A percentile compares a stretch with the other conserved stretches of the same genome.
Conservation (phyloP, 2,329 filamentous ascomycete genomes). For the Dothiorella sarmentorum region DNA sequence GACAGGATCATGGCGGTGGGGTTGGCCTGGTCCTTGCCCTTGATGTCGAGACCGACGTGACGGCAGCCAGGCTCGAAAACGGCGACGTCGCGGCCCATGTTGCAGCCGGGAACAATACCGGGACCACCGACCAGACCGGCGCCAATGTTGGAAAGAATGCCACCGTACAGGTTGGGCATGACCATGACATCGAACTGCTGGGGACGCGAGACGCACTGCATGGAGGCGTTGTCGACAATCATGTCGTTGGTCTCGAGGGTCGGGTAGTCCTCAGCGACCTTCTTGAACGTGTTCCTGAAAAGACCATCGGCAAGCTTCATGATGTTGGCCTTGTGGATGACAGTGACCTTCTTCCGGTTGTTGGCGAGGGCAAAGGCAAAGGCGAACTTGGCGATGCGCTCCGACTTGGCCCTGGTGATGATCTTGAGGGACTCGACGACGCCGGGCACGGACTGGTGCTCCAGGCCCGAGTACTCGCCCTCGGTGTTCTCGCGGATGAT, state of each 20-base stretch:
- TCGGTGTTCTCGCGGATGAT: slow-evolving; percentile 99
- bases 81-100: slow-evolving; percentile 98
- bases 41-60: slow-evolving; percentile 98
- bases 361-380: slow-evolving; percentile 98
- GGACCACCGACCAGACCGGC: slow-evolving; percentile 95
- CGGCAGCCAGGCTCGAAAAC: slow-evolving; percentile 99
- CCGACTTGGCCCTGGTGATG: slow-evolving; percentile 97
- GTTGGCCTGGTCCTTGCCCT: slow-evolving; percentile 99
- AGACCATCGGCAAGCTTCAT: slow-evolving; percentile 99
- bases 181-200: slow-evolving; percentile 99
- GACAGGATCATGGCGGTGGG: slow-evolving; percentile 93
- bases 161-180: slow-evolving; percentile 99
- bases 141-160: slow-evolving; percentile 98
- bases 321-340: slow-evolving; percentile 99
- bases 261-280: slow-evolving; percentile 89
- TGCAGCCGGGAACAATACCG: slow-evolving; percentile 96
- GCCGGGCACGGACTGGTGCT: slow-evolving; percentile 94
- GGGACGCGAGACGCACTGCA: slow-evolving; percentile 94
- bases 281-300: slow-evolving; percentile 96
- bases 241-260: slow-evolving; percentile 96
- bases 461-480: slow-evolving; percentile 97
- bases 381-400: slow-evolving; percentile 98
- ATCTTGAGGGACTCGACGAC: slow-evolving; percentile 99
- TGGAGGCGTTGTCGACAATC: slow-evolving; percentile 99
- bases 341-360: slow-evolving; percentile 98